Percentiles rank a stretch among this genome's conserved stretches.
These are phyloP conservation scores for Pulveroboletus sp. DNA, from an alignment of 768 basidiomycete species.

Conservation along the genomic window DNA sequence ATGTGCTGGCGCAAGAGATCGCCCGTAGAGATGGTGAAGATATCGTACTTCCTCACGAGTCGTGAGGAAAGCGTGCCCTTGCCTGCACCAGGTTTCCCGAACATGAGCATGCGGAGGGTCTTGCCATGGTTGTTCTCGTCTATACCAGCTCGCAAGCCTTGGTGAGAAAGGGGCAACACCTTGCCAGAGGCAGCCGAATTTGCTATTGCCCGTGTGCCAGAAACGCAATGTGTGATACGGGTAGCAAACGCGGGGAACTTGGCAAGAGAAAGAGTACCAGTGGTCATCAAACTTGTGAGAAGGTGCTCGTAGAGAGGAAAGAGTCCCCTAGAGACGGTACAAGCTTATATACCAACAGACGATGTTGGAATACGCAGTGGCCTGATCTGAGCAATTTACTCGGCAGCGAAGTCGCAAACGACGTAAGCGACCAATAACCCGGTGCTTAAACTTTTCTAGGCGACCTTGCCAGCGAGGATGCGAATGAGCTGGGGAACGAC, in stretches of 20 bases:
- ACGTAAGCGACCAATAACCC: background rate
- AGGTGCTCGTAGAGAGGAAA: background rate
- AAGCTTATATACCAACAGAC: slow-evolving; percentile 22
- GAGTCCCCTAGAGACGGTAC: background rate
- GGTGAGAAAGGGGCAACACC: slow-evolving; percentile 52
- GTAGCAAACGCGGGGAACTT: slow-evolving; percentile 11
- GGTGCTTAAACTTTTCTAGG: background rate
- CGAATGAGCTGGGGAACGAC: background rate
- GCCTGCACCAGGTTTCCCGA: slow-evolving; percentile 65
- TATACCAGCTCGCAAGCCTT: slow-evolving; percentile 35
- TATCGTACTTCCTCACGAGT: slow-evolving; percentile 76
- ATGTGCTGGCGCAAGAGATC: slow-evolving; percentile 87
- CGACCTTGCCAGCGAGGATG: background rate
- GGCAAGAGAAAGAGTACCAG: slow-evolving; percentile 9
- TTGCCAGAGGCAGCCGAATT: slow-evolving; percentile 33
- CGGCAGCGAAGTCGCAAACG: slow-evolving; percentile 1
- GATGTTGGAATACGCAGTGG: slow-evolving; percentile 10
- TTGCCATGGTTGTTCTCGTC: slow-evolving; percentile 20
- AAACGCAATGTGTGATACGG: slow-evolving; percentile 5
- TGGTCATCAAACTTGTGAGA: slow-evolving; percentile 16
- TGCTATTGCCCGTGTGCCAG: slow-evolving; percentile 25
- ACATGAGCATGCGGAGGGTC: slow-evolving; percentile 49
- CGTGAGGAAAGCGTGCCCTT: slow-evolving; percentile 81
- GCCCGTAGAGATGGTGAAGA: slow-evolving; percentile 74
- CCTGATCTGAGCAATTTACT: slow-evolving; percentile 1